These are phyloP conservation scores for Penicillium dipodomyicola DNA, from an alignment of 495 filamentous ascomycete species.

Conservation along the genomic window DNA sequence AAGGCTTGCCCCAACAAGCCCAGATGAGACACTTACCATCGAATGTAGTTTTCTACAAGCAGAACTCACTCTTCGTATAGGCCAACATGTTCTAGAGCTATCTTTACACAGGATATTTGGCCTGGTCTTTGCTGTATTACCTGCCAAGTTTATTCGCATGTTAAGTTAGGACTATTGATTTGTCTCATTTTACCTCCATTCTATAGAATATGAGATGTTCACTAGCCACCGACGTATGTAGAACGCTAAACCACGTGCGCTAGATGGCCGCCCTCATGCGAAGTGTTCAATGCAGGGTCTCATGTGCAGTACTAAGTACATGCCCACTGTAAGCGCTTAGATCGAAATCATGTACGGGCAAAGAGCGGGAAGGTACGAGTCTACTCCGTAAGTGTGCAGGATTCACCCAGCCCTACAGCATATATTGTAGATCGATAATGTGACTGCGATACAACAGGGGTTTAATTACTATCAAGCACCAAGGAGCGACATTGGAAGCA, in stretches of 20 bases:
- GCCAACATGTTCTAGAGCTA: neutral
- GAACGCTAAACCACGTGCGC: neutral
- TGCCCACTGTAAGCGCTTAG: constrained; percentile 10
- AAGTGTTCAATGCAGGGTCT: neutral
- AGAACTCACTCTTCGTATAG: neutral
- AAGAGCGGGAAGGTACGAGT: neutral
- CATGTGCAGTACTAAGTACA: constrained; percentile 3
- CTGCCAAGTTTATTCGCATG: neutral
- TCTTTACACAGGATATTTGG: neutral
- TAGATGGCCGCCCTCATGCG: neutral
- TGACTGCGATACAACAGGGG: constrained; percentile 1
- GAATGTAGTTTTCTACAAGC: neutral
- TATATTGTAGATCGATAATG: neutral
- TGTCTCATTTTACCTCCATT: neutral
- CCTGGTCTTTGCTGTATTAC: neutral
- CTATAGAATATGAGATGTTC: neutral
- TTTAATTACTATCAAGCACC: neutral
- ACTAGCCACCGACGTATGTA: neutral
- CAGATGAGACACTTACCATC: neutral
- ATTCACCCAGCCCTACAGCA: no score
- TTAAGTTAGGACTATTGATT: neutral
- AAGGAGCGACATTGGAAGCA: neutral
- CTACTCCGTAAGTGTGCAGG: no score
- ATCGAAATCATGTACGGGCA: constrained; percentile 6
- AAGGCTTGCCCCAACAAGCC: neutral